Percentiles rank a stretch among this genome's conserved stretches.
phyloP scores from a whole-genome alignment of 169 alveolate species.

The Cryptosporidium canis region DNA sequence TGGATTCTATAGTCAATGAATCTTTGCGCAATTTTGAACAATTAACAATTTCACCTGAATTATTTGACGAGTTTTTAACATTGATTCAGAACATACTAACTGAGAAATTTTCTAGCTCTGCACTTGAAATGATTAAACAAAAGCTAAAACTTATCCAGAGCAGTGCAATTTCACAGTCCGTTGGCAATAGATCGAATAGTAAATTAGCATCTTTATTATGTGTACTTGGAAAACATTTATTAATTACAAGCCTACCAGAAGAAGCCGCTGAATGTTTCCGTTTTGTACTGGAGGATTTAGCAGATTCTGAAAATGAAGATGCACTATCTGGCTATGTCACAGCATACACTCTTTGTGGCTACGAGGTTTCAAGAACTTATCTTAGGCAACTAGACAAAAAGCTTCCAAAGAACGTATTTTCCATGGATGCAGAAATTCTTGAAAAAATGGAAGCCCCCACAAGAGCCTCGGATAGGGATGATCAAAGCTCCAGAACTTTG shows the following conservation, averaged over 20 bases:
- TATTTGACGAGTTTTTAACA: conserved; percentile 5
- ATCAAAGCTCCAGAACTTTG: not conserved
- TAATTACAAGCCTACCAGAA: not conserved
- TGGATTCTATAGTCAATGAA: not conserved
- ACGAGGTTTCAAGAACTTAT: not conserved
- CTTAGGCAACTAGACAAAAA: conserved; percentile 32
- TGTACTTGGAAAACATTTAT: conserved; percentile 32
- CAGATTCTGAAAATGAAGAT: not conserved
- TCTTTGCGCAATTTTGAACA: not conserved
- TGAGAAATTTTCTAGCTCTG: conserved; percentile 22
- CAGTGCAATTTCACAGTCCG: not conserved
- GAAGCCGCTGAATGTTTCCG: conserved; percentile 59
- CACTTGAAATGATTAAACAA: conserved; percentile 4
- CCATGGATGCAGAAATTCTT: conserved; percentile 48
- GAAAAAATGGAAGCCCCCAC: conserved; percentile 25
- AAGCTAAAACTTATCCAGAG: not conserved
- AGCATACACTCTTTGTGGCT: not conserved
- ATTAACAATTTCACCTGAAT: not conserved
- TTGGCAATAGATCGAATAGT: not conserved
- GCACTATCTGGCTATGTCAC: conserved; percentile 44
- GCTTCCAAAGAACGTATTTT: conserved; percentile 21
- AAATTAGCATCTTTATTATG: not conserved
- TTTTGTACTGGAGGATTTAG: not conserved
- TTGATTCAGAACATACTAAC: not conserved
- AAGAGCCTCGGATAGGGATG: not conserved